Evolutionary conservation across 2,329 filamentous ascomycete genomes (phyloP).

Genomic region (Sporothrix euskadiensis): DNA sequence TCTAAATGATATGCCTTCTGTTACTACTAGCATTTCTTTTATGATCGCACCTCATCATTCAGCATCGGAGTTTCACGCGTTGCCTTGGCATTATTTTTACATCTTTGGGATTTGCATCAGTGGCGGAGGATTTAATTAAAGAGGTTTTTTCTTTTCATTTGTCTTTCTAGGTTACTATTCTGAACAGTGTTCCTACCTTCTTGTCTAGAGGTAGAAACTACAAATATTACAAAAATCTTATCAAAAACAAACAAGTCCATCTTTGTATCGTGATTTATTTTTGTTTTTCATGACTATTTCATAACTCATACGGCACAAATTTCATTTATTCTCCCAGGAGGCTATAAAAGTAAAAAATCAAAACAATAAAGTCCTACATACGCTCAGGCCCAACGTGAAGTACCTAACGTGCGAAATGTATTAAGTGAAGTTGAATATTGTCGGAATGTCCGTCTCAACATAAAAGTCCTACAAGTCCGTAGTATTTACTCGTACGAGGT

Average conservation of each 20-base stretch:
- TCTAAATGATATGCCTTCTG: conserved; percentile 41
- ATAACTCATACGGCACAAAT: not conserved
- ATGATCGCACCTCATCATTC: not conserved
- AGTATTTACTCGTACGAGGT: conserved; percentile 10
- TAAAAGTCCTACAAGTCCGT: conserved; percentile 3
- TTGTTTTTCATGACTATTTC: not conserved
- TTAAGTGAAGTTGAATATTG: not conserved
- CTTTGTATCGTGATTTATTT: not conserved
- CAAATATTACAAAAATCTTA: not conserved
- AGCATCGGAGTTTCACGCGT: conserved; percentile 16
- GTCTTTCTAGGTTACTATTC: not conserved
- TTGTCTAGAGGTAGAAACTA: not conserved
- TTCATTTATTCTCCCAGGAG: not conserved
- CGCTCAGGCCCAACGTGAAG: not conserved
- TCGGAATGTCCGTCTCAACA: not conserved
- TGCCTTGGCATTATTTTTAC: not conserved
- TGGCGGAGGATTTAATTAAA: conserved; percentile 9
- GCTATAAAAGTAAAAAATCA: no score
- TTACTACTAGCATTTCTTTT: not conserved
- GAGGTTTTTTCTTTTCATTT: not conserved
- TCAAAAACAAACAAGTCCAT: not conserved
- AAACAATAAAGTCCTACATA: not conserved
- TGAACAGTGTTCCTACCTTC: not conserved
- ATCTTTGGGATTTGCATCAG: conserved; percentile 4
- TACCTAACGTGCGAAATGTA: not conserved